phyloP scores from a whole-genome alignment of 1,139 yeast species.

The Zygotorulaspora mrakii region DNA sequence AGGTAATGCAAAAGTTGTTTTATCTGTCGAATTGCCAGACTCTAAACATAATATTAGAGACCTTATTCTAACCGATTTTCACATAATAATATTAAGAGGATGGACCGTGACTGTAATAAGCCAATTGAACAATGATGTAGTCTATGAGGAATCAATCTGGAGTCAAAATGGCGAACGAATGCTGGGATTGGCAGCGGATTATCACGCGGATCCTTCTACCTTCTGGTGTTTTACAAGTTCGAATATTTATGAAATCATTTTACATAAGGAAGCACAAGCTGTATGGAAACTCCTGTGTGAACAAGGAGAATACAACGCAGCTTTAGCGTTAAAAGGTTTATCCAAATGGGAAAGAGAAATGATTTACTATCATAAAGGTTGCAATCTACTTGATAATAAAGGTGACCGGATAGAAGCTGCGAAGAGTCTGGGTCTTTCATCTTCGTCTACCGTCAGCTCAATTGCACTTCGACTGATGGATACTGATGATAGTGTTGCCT shows the following conservation, averaged over 20 bases:
- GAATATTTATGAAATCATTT: conserved; percentile 61
- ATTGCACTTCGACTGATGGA: conserved; percentile 62
- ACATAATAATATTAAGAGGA: conserved; percentile 46
- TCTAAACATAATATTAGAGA: conserved; percentile 39
- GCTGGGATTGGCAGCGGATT: conserved; percentile 60
- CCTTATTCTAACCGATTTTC: conserved; percentile 50
- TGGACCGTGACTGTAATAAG: conserved; percentile 46
- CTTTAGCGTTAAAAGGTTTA: conserved; percentile 49
- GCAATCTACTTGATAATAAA: conserved; percentile 42
- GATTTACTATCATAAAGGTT: conserved; percentile 63
- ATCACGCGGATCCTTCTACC: conserved; percentile 42
- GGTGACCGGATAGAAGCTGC: conserved; percentile 52
- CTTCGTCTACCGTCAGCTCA: conserved; percentile 57
- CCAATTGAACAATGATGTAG: conserved; percentile 47
- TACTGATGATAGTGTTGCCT: conserved; percentile 39
- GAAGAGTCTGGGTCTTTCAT: conserved; percentile 53
- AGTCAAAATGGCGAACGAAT: conserved; percentile 42
- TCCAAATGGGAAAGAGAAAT: conserved; percentile 46
- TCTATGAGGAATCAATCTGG: conserved; percentile 42
- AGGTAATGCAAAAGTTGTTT: conserved; percentile 39
- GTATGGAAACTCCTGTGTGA: conserved; percentile 74
- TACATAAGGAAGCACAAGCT: conserved; percentile 64
- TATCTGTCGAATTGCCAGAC: conserved; percentile 42
- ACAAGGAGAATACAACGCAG: conserved; percentile 62
- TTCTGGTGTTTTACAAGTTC: conserved; percentile 57